Evolutionary conservation across 306 rosid genomes (phyloP).

Genomic region (Castanea mollissima): DNA sequence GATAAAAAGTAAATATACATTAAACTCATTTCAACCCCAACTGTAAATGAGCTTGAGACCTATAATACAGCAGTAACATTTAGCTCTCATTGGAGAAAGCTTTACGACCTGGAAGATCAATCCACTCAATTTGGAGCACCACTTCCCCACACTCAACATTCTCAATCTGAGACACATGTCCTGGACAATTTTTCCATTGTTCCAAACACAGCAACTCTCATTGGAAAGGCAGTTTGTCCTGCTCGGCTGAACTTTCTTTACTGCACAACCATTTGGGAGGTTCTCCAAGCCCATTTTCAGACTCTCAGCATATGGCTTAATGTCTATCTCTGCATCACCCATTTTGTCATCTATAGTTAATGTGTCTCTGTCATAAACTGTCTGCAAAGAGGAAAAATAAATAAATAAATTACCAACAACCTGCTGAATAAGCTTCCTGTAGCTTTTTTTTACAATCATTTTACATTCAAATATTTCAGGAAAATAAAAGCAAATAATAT

Average conservation of each 20-base stretch:
- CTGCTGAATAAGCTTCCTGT: background rate
- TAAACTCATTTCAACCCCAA: background rate
- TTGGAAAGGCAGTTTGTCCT: conserved; percentile 52
- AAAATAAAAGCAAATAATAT: background rate
- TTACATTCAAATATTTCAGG: background rate
- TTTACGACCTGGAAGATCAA: conserved; percentile 42
- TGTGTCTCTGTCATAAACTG: conserved; percentile 70
- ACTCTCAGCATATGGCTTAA: conserved; percentile 57
- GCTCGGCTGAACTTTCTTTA: conserved; percentile 59
- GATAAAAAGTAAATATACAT: background rate
- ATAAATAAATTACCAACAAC: background rate
- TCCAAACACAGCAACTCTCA: conserved; percentile 71
- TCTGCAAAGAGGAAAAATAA: conserved; percentile 28
- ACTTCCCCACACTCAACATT: conserved; percentile 76
- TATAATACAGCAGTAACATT: background rate
- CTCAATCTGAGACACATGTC: conserved; percentile 63
- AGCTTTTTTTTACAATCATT: background rate
- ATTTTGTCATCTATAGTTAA: conserved; percentile 68
- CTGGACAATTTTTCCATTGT: conserved; percentile 54
- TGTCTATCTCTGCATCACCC: conserved; percentile 83
- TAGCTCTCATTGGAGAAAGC: conserved; percentile 26
- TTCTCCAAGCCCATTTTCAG: conserved; percentile 38
- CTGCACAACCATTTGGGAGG: conserved; percentile 61
- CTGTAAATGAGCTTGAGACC: background rate
- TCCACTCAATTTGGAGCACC: conserved; percentile 61